Conservation (phyloP, 805 yeast species). For the Peterozyma toletana region DNA sequence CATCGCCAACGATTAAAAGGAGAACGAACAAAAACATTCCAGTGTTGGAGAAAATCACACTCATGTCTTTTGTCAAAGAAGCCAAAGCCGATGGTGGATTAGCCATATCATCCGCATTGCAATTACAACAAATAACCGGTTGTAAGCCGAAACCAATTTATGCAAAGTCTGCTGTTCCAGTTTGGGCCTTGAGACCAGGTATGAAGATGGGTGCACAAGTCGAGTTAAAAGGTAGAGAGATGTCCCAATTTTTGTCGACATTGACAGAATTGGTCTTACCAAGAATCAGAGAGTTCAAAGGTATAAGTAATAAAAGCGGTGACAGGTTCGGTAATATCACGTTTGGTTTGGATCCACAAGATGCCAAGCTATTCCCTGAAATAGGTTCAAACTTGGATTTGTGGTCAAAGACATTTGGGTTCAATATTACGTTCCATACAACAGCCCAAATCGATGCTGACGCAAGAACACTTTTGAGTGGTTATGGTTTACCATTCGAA, state of each 20-base stretch:
- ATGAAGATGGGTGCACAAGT: slow-evolving; percentile 88
- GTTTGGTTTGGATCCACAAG: slow-evolving; percentile 74
- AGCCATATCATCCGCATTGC: slow-evolving; percentile 70
- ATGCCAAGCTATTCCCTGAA: slow-evolving; percentile 84
- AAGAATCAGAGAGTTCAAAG: slow-evolving; percentile 79
- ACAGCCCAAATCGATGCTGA: slow-evolving; percentile 85
- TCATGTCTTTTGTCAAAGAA: slow-evolving; percentile 72
- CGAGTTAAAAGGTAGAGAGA: slow-evolving; percentile 67
- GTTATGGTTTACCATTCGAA: slow-evolving; percentile 73
- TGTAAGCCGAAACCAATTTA: slow-evolving; percentile 67
- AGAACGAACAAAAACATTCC: slow-evolving; percentile 70
- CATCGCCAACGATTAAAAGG: slow-evolving; percentile 68
- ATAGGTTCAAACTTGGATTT: slow-evolving; percentile 83
- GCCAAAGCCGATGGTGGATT: slow-evolving; percentile 66
- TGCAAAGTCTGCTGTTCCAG: slow-evolving; percentile 73
- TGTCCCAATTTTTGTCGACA: slow-evolving; percentile 80
- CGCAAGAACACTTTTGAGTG: slow-evolving; percentile 79
- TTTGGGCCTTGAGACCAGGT: slow-evolving; percentile 84
- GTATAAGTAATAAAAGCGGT: slow-evolving; percentile 71
- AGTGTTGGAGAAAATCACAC: slow-evolving; percentile 51
- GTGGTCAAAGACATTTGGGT: slow-evolving; percentile 82
- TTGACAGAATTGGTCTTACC: slow-evolving; percentile 91
- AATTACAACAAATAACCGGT: slow-evolving; percentile 92
- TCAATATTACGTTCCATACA: slow-evolving; percentile 80
- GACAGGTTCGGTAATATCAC: slow-evolving; percentile 82